Conservation (phyloP, 257 asterid species). For the Salvia rosmarinus region DNA sequence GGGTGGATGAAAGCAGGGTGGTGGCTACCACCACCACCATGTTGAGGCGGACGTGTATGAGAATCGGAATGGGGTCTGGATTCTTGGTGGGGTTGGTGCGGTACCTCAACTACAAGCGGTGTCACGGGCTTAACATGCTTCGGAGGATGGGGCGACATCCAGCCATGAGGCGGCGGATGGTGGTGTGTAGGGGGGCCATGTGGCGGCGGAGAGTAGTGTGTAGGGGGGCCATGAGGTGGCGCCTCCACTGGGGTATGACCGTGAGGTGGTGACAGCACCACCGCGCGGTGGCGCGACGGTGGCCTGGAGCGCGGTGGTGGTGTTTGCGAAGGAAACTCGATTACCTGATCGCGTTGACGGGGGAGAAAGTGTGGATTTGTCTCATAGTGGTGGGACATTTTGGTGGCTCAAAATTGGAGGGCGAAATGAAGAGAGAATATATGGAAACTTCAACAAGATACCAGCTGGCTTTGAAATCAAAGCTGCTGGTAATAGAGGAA, state of each 20-base stretch:
- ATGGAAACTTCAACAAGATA: background rate
- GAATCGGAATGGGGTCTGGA: background rate
- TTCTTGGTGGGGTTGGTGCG: conserved; percentile 19
- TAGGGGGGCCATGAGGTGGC: conserved; percentile 28
- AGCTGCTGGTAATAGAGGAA: conserved; percentile 31
- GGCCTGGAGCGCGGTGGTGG: conserved; percentile 10
- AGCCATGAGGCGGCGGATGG: conserved; percentile 32
- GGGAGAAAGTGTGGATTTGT: conserved; percentile 54
- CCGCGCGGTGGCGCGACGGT: conserved; percentile 23
- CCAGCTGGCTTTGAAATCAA: background rate
- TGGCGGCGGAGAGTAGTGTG: conserved; percentile 1
- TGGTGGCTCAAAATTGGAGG: conserved; percentile 17
- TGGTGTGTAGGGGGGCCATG: background rate
- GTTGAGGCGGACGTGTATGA: background rate
- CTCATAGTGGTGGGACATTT: conserved; percentile 47
- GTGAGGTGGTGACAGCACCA: conserved; percentile 17
- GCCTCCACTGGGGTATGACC: background rate
- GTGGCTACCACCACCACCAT: background rate
- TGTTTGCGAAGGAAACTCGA: conserved; percentile 43
- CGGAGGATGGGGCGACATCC: conserved; percentile 16
- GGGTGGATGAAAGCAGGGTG: conserved; percentile 33
- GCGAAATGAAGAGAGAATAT: conserved; percentile 19
- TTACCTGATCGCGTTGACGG: conserved; percentile 36
- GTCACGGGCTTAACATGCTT: conserved; percentile 23
- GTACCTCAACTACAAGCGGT: conserved; percentile 24